These are phyloP conservation scores for Lactarius sp. DNA, from an alignment of 768 basidiomycete genomes.

Conservation along the genomic window DNA sequence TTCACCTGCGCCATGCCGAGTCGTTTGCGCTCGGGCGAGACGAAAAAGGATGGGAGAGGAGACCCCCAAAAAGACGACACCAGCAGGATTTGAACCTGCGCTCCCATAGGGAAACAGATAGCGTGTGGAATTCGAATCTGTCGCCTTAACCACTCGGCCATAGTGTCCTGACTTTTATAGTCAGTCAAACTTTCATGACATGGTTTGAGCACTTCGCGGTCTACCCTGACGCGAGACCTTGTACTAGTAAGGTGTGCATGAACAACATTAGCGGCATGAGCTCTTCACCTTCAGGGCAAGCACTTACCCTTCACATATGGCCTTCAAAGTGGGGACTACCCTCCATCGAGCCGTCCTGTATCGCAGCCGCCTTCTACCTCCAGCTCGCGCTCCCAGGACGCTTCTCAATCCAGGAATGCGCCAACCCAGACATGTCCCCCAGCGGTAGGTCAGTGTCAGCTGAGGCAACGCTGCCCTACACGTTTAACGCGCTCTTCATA, in stretches of 20 bases:
- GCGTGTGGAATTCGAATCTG: conserved; percentile 17
- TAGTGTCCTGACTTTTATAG: not conserved
- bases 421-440: conserved; percentile 68
- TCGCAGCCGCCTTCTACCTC: conserved; percentile 62
- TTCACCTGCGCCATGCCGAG: not conserved
- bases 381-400: conserved; percentile 65
- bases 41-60: not conserved
- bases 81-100: conserved; percentile 69
- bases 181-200: not conserved
- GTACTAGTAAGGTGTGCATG: too few species aligned
- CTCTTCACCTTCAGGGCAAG: conserved; percentile 26
- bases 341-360: conserved; percentile 62
- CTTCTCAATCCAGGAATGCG: conserved; percentile 56
- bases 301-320: conserved; percentile 55
- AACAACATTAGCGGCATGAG: conserved; percentile 6
- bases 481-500: conserved; percentile 29
- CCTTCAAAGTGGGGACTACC: conserved; percentile 59
- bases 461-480: not conserved
- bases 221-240: too few species aligned
- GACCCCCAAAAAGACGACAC: conserved; percentile 38
- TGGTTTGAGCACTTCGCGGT: too few species aligned
- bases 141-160: conserved; percentile 26
- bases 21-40: not conserved
- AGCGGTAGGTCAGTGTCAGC: conserved; percentile 48
- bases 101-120: conserved; percentile 30